Evolutionary conservation across 805 yeast genomes (phyloP).

Genomic region (Yarrowia sp.): DNA sequence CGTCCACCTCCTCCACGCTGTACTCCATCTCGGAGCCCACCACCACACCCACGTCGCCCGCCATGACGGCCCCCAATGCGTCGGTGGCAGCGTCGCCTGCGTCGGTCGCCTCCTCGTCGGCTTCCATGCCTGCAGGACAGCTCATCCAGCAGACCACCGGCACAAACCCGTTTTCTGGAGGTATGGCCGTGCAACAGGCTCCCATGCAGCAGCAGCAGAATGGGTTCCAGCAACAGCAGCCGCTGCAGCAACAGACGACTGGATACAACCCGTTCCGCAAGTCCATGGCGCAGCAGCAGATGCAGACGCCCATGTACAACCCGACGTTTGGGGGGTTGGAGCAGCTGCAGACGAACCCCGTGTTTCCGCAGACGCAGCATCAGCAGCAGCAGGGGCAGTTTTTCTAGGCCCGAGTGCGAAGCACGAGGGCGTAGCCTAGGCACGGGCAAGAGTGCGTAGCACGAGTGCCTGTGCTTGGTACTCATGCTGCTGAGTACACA

Average conservation of each 20-base stretch:
- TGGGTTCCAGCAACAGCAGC: conserved; percentile 24
- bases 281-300: conserved; percentile 40
- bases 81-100: conserved; percentile 18
- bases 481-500: too few species aligned
- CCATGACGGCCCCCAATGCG: conserved; percentile 36
- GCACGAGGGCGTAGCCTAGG: too few species aligned
- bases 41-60: conserved; percentile 32
- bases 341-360: conserved; percentile 60
- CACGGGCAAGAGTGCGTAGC: too few species aligned
- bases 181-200: conserved; percentile 6
- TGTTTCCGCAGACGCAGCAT: conserved; percentile 57
- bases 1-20: conserved; percentile 30
- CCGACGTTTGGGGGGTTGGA: conserved; percentile 73
- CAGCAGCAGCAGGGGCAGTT: conserved; percentile 18
- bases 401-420: not conserved
- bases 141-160: conserved; percentile 37
- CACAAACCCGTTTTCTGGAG: conserved; percentile 47
- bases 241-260: conserved; percentile 43
- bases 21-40: conserved; percentile 26
- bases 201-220: conserved; percentile 22
- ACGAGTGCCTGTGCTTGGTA: too few species aligned
- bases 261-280: conserved; percentile 59
- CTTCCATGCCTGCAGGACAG: conserved; percentile 28
- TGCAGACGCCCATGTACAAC: conserved; percentile 29
- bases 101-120: conserved; percentile 19